Conservation (phyloP, 768 basidiomycete species). For the Stropharia rugosoannulata region DNA sequence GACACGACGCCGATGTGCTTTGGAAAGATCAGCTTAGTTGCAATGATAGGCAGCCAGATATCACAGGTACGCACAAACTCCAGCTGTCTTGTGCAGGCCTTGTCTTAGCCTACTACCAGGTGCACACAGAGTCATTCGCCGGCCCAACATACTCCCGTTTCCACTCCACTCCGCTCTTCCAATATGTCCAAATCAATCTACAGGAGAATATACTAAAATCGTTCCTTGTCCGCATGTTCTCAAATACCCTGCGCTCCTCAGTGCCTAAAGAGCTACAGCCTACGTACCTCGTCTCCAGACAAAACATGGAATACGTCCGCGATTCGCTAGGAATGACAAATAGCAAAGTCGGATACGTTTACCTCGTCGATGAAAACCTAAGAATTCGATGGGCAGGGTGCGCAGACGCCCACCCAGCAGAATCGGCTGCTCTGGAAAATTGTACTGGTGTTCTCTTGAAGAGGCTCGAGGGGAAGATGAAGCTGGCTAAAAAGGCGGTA, state of each 20-base stretch:
- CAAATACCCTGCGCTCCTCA: slow-evolving; percentile 65
- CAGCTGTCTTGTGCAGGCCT: not conserved
- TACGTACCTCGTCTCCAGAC: slow-evolving; percentile 77
- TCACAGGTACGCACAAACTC: slow-evolving; percentile 64
- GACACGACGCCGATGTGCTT: slow-evolving; percentile 79
- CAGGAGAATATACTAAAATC: slow-evolving; percentile 95
- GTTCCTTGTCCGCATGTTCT: slow-evolving; percentile 82
- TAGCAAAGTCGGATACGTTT: slow-evolving; percentile 89
- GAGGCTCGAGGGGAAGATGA: slow-evolving; percentile 40
- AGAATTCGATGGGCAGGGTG: slow-evolving; percentile 93
- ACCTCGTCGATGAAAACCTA: slow-evolving; percentile 80
- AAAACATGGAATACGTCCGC: slow-evolving; percentile 84
- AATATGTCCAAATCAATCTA: slow-evolving; percentile 84
- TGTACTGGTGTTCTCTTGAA: slow-evolving; percentile 71
- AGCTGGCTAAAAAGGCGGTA: too few species aligned
- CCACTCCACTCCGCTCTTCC: slow-evolving; percentile 57
- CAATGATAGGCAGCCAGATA: slow-evolving; percentile 82
- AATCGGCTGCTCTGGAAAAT: slow-evolving; percentile 63
- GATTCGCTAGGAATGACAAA: slow-evolving; percentile 88
- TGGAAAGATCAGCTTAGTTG: slow-evolving; percentile 76
- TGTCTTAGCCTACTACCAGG: slow-evolving; percentile 37
- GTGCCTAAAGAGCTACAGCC: slow-evolving; percentile 65
- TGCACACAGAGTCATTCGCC: slow-evolving; percentile 76
- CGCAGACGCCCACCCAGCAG: slow-evolving; percentile 77
- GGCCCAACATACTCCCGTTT: slow-evolving; percentile 54